Evolutionary conservation across 495 filamentous ascomycete species (phyloP).

Genomic region (Margaritispora aquatica): DNA sequence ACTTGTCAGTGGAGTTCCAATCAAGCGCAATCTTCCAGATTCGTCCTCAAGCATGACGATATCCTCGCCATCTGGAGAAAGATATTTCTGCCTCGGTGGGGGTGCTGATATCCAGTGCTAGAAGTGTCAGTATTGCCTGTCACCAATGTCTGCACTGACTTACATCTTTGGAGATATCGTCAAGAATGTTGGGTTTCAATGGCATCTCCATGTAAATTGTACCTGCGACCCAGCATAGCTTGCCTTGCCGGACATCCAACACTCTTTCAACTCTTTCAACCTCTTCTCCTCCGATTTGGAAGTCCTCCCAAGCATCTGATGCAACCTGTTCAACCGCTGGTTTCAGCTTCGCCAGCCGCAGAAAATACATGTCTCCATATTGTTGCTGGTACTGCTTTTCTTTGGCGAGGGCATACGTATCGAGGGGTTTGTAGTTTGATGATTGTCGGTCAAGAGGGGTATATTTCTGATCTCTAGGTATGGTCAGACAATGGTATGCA

Average conservation of each 20-base stretch:
- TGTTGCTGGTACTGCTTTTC: slow-evolving; percentile 85
- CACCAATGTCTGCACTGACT: slow-evolving; percentile 23
- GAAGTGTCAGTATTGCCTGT: not conserved
- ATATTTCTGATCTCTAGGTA: slow-evolving; percentile 32
- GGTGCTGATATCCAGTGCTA: slow-evolving; percentile 22
- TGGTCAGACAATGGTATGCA: not conserved
- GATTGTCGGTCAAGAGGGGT: slow-evolving; percentile 34
- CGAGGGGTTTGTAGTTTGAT: slow-evolving; percentile 69
- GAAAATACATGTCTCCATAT: slow-evolving; percentile 95
- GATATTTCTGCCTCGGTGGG: slow-evolving; percentile 56
- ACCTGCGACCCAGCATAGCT: slow-evolving; percentile 91
- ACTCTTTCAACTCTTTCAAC: slow-evolving; percentile 75
- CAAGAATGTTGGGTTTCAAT: slow-evolving; percentile 92
- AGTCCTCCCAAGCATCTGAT: slow-evolving; percentile 66
- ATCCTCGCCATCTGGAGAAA: slow-evolving; percentile 47
- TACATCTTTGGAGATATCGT: slow-evolving; percentile 90
- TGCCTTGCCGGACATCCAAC: slow-evolving; percentile 90
- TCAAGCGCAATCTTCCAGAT: slow-evolving; percentile 80
- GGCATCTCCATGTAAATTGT: slow-evolving; percentile 98
- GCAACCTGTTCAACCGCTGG: slow-evolving; percentile 73
- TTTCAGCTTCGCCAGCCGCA: slow-evolving; percentile 83
- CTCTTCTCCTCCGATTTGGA: slow-evolving; percentile 71
- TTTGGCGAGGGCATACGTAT: slow-evolving; percentile 64
- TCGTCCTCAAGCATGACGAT: slow-evolving; percentile 91
- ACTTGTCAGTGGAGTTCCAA: slow-evolving; percentile 56